Evolutionary conservation across 225 moss, liverwort and hornwort species (phyloP).

Genomic region (Ulota crispa): DNA sequence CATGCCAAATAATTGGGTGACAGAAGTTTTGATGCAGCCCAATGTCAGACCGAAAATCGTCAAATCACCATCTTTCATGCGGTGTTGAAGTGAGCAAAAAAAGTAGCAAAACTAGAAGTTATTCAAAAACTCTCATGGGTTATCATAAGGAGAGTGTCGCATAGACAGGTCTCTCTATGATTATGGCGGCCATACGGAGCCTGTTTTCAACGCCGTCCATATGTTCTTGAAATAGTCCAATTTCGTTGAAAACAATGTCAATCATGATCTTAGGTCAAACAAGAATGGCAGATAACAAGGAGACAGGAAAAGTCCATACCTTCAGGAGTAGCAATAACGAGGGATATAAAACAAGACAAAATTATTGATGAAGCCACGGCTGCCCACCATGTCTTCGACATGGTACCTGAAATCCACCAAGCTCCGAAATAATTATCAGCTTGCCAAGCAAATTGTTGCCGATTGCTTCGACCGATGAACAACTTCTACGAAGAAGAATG

Average conservation of each 20-base stretch:
- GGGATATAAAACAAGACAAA: background rate
- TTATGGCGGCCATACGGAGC: background rate
- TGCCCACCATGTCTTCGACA: conserved; percentile 14
- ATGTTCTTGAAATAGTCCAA: background rate
- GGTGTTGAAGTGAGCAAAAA: background rate
- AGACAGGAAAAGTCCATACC: conserved; percentile 4
- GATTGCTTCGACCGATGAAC: background rate
- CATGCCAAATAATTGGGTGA: background rate
- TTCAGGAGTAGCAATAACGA: conserved; percentile 20
- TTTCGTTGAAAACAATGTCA: background rate
- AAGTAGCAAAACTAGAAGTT: background rate
- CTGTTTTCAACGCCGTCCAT: background rate
- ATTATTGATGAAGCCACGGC: conserved; percentile 5
- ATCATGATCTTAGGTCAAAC: background rate
- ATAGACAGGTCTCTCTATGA: background rate
- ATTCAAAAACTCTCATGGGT: background rate
- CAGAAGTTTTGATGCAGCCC: background rate
- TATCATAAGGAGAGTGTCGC: background rate
- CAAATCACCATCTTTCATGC: background rate
- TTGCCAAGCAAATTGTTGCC: background rate
- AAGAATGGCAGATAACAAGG: background rate
- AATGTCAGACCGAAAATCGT: background rate
- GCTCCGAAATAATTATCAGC: background rate
- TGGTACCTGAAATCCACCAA: conserved; percentile 14
- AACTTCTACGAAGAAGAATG: background rate